Percentiles rank a stretch among this genome's conserved stretches.
Evolutionary conservation across 106 monocot species (phyloP).

Genomic region (Amphibolis antarctica): DNA sequence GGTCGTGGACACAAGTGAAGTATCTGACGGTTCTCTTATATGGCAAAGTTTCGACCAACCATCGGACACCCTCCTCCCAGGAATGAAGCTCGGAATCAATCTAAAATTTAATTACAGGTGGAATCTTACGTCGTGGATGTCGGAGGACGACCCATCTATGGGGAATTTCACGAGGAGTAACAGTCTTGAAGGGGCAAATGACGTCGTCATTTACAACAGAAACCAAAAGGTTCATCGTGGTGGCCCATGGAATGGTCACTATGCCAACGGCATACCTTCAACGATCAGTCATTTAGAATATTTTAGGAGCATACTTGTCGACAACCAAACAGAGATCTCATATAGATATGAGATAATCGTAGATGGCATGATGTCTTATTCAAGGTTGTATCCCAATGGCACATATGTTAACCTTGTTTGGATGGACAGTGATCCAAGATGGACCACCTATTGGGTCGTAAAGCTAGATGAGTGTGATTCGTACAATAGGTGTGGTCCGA

Average conservation of each 20-base stretch:
- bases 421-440: neutral
- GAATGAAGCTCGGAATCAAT: conserved; percentile 20
- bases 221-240: no score
- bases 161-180: neutral
- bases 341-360: neutral
- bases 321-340: neutral
- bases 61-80: conserved; percentile 19
- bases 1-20: no score
- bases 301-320: neutral
- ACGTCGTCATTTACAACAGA: no score
- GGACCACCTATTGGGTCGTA: conserved; percentile 5
- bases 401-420: neutral
- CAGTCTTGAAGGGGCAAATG: no score
- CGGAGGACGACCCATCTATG: conserved; percentile 7
- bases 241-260: conserved; percentile 17
- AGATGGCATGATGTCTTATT: neutral
- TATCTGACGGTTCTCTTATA: neutral
- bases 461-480: neutral
- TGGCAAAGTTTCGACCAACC: conserved; percentile 42
- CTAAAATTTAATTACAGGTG: no score
- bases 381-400: conserved; percentile 3
- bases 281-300: neutral
- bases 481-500: conserved; percentile 12
- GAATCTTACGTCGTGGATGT: conserved; percentile 14
- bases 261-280: conserved; percentile 2